Conservation (phyloP, 225 moss, liverwort and hornwort genomes). For the Physcomitrium patens region DNA sequence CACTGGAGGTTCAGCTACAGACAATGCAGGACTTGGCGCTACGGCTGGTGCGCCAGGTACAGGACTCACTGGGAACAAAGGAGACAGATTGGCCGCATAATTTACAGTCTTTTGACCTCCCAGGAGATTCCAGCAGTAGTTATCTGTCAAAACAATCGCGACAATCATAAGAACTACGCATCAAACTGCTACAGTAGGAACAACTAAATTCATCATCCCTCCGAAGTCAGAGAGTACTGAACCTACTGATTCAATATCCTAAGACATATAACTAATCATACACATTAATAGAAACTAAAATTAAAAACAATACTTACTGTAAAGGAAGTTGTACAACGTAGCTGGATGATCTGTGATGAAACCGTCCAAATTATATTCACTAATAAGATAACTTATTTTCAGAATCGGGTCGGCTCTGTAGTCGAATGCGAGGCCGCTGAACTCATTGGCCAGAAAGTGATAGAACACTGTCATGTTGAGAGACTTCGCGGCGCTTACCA, state of each 20-base stretch:
- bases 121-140: conserved; percentile 54
- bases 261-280: background rate
- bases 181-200: background rate
- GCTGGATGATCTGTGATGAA: conserved; percentile 74
- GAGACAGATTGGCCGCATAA: background rate
- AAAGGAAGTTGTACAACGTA: conserved; percentile 63
- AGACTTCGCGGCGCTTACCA: conserved; percentile 58
- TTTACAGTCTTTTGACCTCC: conserved; percentile 11
- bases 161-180: background rate
- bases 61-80: conserved; percentile 35
- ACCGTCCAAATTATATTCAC: conserved; percentile 62
- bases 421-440: conserved; percentile 46
- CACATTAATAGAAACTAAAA: background rate
- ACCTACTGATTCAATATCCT: too few species aligned
- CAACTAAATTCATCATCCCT: background rate
- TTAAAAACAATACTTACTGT: conserved; percentile 36
- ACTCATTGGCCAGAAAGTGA: conserved; percentile 62
- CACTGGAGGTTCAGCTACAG: conserved; percentile 36
- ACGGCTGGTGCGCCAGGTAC: background rate
- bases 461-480: conserved; percentile 79
- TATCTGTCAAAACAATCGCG: conserved; percentile 38
- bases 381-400: conserved; percentile 53
- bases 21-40: conserved; percentile 49
- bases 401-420: conserved; percentile 66
- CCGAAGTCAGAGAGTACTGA: background rate